Conservation (phyloP, 2,329 filamentous ascomycete genomes). For the Talaromyces sp. region DNA sequence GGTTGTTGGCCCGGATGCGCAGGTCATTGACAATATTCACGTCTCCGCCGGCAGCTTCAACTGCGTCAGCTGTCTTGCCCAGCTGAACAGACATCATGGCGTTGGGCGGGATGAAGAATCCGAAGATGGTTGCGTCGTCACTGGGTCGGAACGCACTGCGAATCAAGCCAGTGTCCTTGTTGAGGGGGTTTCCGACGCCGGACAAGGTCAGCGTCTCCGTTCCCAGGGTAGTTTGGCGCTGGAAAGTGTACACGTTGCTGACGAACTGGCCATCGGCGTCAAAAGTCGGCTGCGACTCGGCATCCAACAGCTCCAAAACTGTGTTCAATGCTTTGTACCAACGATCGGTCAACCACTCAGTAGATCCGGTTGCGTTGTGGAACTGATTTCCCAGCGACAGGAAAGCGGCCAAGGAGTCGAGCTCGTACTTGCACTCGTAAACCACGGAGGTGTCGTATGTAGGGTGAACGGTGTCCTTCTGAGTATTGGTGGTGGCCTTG, state of each 20-base stretch:
- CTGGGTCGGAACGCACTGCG: constrained; percentile 91
- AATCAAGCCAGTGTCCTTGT: constrained; percentile 74
- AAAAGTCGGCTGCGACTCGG: constrained; percentile 80
- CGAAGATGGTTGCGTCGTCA: constrained; percentile 89
- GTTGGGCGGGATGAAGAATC: constrained; percentile 92
- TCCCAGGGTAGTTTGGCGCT: constrained; percentile 69
- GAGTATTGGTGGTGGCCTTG: constrained; percentile 66
- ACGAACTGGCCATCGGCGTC: constrained; percentile 60
- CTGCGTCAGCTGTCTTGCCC: constrained; percentile 63
- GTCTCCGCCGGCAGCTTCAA: constrained; percentile 56
- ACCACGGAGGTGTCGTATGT: constrained; percentile 77
- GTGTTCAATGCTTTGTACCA: constrained; percentile 76
- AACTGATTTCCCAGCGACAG: constrained; percentile 82
- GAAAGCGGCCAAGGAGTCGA: constrained; percentile 92
- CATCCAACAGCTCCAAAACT: constrained; percentile 65
- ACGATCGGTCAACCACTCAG: constrained; percentile 68
- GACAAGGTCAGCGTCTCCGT: constrained; percentile 83
- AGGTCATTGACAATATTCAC: constrained; percentile 45
- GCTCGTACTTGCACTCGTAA: constrained; percentile 98
- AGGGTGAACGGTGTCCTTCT: constrained; percentile 80
- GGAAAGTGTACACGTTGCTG: constrained; percentile 81
- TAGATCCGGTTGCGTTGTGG: constrained; percentile 70
- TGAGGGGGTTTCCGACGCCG: constrained; percentile 88
- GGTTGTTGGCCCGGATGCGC: constrained; percentile 55
- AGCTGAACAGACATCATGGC: constrained; percentile 94